Evolutionary conservation across 805 yeast genomes (phyloP).

Genomic region (Ogataea sp.): DNA sequence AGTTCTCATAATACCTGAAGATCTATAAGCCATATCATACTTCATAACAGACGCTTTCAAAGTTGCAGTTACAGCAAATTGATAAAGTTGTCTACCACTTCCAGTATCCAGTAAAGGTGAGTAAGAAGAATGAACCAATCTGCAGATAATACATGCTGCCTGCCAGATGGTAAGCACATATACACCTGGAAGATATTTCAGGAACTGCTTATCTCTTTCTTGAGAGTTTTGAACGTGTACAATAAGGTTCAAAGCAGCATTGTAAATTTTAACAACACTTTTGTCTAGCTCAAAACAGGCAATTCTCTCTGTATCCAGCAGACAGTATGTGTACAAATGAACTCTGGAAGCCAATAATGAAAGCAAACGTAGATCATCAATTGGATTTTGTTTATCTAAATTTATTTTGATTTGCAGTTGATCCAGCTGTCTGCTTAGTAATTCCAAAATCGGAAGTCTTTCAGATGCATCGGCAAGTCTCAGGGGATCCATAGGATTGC

Average conservation of each 20-base stretch:
- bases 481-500: conserved; percentile 57
- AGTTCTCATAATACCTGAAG: conserved; percentile 89
- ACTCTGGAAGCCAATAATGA: conserved; percentile 66
- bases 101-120: conserved; percentile 58
- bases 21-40: conserved; percentile 88
- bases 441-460: conserved; percentile 63
- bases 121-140: conserved; percentile 69
- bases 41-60: conserved; percentile 77
- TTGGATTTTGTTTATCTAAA: conserved; percentile 27
- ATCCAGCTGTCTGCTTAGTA: conserved; percentile 64
- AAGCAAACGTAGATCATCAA: conserved; percentile 66
- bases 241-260: conserved; percentile 67
- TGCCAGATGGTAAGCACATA: conserved; percentile 85
- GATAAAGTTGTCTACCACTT: conserved; percentile 63
- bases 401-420: conserved; percentile 57
- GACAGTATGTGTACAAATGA: conserved; percentile 77
- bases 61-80: conserved; percentile 58
- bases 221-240: conserved; percentile 60
- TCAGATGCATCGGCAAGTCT: conserved; percentile 64
- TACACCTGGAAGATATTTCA: conserved; percentile 77
- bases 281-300: conserved; percentile 51
- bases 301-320: conserved; percentile 54
- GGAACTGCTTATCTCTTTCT: conserved; percentile 48
- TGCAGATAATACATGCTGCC: conserved; percentile 76
- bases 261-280: conserved; percentile 71